Evolutionary conservation across 1,139 yeast genomes (phyloP).

Genomic region (Pichia norvegensis): DNA sequence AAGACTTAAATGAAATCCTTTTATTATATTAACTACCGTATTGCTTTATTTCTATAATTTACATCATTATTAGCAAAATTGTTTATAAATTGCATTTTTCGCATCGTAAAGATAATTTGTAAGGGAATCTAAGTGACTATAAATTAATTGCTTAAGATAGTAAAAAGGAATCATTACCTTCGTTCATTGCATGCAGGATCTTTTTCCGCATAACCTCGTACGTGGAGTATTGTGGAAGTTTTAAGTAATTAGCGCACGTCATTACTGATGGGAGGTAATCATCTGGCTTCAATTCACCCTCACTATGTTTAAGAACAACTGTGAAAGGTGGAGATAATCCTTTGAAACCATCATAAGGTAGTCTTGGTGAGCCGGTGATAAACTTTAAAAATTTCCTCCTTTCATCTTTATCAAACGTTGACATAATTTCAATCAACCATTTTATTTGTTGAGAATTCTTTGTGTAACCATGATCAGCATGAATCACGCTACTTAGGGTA

Average conservation of each 20-base stretch:
- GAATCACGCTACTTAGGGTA: constrained; percentile 52
- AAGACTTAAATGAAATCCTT: neutral
- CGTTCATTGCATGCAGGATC: constrained; percentile 64
- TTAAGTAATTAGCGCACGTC: constrained; percentile 96
- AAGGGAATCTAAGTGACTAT: too few species aligned
- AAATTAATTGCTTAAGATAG: constrained; percentile 37
- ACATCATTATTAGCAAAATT: too few species aligned
- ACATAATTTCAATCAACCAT: constrained; percentile 52
- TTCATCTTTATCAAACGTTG: constrained; percentile 43
- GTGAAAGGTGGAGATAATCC: constrained; percentile 77
- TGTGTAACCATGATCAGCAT: constrained; percentile 88
- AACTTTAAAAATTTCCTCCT: constrained; percentile 76
- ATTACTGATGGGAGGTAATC: constrained; percentile 91
- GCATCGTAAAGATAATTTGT: too few species aligned
- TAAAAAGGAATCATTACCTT: constrained; percentile 85
- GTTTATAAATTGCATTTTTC: too few species aligned
- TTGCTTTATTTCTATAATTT: neutral
- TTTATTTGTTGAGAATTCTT: constrained; percentile 61
- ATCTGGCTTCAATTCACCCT: constrained; percentile 60
- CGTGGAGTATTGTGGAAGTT: constrained; percentile 73
- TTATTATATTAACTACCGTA: too few species aligned
- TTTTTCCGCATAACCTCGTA: constrained; percentile 51
- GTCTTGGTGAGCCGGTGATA: constrained; percentile 85
- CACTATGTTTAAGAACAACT: constrained; percentile 75
- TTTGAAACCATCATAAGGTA: constrained; percentile 93